Evolutionary conservation across 225 moss, liverwort and hornwort species (phyloP), one percentile per base, ranked within the genome.

Genomic region (Pseudoscleropodium purum): DNA sequence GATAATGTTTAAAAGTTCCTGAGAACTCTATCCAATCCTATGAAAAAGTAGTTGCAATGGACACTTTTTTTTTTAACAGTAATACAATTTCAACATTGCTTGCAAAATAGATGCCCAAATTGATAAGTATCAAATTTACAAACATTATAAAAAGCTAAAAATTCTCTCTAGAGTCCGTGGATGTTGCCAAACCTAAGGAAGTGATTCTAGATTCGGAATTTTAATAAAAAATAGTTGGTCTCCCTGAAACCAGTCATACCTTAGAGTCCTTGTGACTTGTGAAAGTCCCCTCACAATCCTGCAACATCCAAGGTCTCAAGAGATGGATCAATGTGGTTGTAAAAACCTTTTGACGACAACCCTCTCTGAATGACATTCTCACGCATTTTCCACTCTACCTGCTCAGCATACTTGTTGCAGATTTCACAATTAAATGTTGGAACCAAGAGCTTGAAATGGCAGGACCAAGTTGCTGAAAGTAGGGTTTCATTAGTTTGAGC

Each of bases 181-280:
- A 41, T 20, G 60, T 65, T 62, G 70, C 51, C 79, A 81, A 89
- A 97, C 96, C 96, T 93, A 95, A 85, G 96, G 95, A 85, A 97
- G 92, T 85, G 96, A 93, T 67, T 89, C 85, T 67, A 93, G 95
- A 86, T 99, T 96, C 83, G 97, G 97, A 91, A 92, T 94, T 79
- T 94, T 90, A 27, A 89, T 74, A n/a, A 88, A 96, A 99, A 26
- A 94, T 77, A 19, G 91, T 91, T 24, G 96, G 93, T 67, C 91
- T 91, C 64, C 95, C 96, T 80, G 97, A 95, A 60, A 99, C 94
- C 63, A 99, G 90, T 97, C 98, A 99, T 56, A 99, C 85, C 63
- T 94, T 96, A 52, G 92, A 90, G 79, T 89, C 91, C 39, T 63
- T 73, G 47, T 87, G 83, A 91, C 82, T 91, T 65, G 94, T 92